phyloP scores from a whole-genome alignment of 2,329 filamentous ascomycete genomes.

The Xylariaceae sp. region DNA sequence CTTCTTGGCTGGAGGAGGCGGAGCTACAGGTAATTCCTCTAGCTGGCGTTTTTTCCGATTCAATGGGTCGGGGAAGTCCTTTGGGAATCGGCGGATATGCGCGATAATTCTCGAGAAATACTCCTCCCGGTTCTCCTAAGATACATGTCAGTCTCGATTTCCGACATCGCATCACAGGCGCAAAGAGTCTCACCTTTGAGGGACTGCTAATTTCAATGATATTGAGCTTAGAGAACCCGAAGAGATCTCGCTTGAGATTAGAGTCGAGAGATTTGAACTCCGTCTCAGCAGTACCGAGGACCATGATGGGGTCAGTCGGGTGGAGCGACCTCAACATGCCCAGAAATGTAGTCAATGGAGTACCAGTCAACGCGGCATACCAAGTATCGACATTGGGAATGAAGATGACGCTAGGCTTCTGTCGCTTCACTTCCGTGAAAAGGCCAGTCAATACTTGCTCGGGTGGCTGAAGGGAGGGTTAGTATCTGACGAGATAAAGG shows the following conservation, averaged over 20 bases:
- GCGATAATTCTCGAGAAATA: conserved; percentile 73
- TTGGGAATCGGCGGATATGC: conserved; percentile 73
- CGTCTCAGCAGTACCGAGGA: conserved; percentile 79
- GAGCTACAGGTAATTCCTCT: conserved; percentile 69
- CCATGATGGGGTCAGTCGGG: conserved; percentile 83
- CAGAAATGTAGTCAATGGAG: conserved; percentile 74
- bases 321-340: conserved; percentile 75
- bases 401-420: conserved; percentile 94
- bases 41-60: conserved; percentile 83
- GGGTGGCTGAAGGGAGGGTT: conserved; percentile 47
- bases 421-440: conserved; percentile 86
- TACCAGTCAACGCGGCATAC: conserved; percentile 60
- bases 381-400: conserved; percentile 86
- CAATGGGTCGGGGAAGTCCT: conserved; percentile 79
- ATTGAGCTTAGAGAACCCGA: conserved; percentile 80
- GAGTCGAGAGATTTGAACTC: conserved; percentile 56
- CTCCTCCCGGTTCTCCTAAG: conserved; percentile 58
- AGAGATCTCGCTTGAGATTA: conserved; percentile 68
- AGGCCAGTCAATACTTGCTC: conserved; percentile 87
- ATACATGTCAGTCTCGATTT: conserved; percentile 27
- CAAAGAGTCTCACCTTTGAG: conserved; percentile 46
- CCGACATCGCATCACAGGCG: background rate
- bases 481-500: conserved; percentile 19
- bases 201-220: conserved; percentile 66
- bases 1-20: conserved; percentile 61